Base-by-base conservation (phyloP, 2,329 filamentous ascomycete genomes). In the Fusarium odoratissimum region DNA sequence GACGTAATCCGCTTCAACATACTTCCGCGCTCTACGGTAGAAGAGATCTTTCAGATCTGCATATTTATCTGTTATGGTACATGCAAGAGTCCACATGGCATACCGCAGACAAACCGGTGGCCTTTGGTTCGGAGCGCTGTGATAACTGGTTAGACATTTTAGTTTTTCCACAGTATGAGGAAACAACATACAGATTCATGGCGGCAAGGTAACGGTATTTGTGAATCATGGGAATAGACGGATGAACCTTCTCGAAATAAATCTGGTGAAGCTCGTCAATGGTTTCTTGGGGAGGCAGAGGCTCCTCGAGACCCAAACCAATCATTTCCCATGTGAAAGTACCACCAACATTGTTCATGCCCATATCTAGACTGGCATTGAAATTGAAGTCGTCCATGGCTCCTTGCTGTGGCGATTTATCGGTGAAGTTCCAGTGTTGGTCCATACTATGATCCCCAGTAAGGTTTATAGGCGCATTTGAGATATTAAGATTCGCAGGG, bases 31-130 rank as follows among this genome's bases (percentile, higher is more conserved):
- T 57, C 95, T 89, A 71, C 93, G 90, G 80, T 99, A 99, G 80
- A 98, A 98, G 70, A 97, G 90, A 60, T 95, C 92, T 78, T 95
- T 94, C 19, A 97, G 83, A 60, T 90, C 89, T 38, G 88, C 86
- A 80, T 93, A 98, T 79, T 95, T 96, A 65, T 97, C 94, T 6
- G 90, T 91, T 46, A 95, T 89, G 9, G 93, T 92, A 70, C 94
- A 95, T n/a, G 95, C 95, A 77, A 95, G 84, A n/a, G 92, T 93
- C 95, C 95, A 98, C 87, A 98, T 97, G 61, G 93, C 94, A 83
- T 99, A 99, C 75, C 96, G 91, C 55, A 99, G 84, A 73, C 93
- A 94, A 35, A 97, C 91, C 1, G 95, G 94, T 4, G 96, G 95
- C 31, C 95, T 90, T 84, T 95, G 91, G 70, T 91, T 91, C 23